Evolutionary conservation across 2,329 filamentous ascomycete species (phyloP).

Genomic region (Penicillium sp.): DNA sequence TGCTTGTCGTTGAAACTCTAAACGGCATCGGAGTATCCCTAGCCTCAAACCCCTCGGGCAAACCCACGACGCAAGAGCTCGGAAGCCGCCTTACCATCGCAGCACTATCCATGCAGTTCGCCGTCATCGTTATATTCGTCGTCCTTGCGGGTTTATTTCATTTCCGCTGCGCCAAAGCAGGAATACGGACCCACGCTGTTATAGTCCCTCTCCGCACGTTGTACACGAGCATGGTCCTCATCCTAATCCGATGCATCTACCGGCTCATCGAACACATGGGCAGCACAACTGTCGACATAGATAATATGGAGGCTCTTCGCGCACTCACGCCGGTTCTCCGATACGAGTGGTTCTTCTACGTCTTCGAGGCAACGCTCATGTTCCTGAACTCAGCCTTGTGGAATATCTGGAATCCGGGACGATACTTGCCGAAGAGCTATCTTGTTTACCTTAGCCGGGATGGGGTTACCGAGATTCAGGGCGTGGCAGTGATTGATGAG

Average conservation of each 20-base stretch:
- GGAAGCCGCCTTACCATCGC: slow-evolving; percentile 56
- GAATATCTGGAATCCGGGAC: slow-evolving; percentile 58
- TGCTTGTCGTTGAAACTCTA: slow-evolving; percentile 50
- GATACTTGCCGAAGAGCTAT: slow-evolving; percentile 51
- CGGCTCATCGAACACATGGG: slow-evolving; percentile 63
- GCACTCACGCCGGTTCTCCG: slow-evolving; percentile 55
- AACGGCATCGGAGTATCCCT: slow-evolving; percentile 38
- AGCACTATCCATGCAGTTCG: slow-evolving; percentile 43
- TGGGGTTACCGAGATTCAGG: not conserved
- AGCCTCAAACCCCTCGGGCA: slow-evolving; percentile 56
- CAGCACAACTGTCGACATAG: slow-evolving; percentile 46
- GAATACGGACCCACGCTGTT: not conserved
- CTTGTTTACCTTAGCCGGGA: not conserved
- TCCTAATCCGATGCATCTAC: slow-evolving; percentile 59
- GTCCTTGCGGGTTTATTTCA: slow-evolving; percentile 24
- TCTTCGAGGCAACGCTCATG: slow-evolving; percentile 63
- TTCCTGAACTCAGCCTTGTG: slow-evolving; percentile 56
- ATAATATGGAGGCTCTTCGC: slow-evolving; percentile 28
- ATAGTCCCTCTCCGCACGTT: slow-evolving; percentile 51
- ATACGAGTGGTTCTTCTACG: slow-evolving; percentile 65
- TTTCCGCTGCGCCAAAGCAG: slow-evolving; percentile 16
- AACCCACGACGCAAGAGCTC: slow-evolving; percentile 32
- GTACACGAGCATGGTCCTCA: slow-evolving; percentile 55
- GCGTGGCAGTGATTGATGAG: not conserved
- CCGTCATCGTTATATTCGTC: slow-evolving; percentile 26